These are phyloP conservation scores for Chaetomium olivaceum DNA, from an alignment of 2,329 filamentous ascomycete genomes.

Conservation along the genomic window DNA sequence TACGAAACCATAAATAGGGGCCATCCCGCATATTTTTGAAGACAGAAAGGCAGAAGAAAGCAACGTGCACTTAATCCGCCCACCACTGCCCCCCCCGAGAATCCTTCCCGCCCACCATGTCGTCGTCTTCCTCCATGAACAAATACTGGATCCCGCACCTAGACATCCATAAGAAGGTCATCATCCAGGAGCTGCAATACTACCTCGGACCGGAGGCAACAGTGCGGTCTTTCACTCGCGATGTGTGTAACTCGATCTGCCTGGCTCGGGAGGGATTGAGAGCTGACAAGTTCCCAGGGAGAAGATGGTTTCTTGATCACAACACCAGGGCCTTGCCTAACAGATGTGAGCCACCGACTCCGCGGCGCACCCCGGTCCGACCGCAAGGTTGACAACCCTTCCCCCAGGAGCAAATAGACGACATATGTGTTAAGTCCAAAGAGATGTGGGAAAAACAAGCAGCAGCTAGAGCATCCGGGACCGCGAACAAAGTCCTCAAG, in stretches of 20 bases:
- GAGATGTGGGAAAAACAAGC: conserved; percentile 60
- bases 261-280: conserved; percentile 27
- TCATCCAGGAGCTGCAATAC: conserved; percentile 59
- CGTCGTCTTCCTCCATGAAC: conserved; percentile 49
- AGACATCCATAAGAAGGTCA: conserved; percentile 62
- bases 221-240: conserved; percentile 57
- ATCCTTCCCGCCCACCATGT: conserved; percentile 35
- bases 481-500: conserved; percentile 53
- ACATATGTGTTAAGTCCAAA: conserved; percentile 61
- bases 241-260: conserved; percentile 46
- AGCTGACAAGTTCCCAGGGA: conserved; percentile 43
- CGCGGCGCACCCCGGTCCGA: conserved; percentile 6
- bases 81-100: background rate
- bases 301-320: conserved; percentile 63
- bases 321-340: conserved; percentile 58
- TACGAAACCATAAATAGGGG: conserved; percentile 26
- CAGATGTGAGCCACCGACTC: conserved; percentile 51
- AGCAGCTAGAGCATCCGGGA: conserved; percentile 49
- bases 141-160: conserved; percentile 62
- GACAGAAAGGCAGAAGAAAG: background rate
- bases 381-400: conserved; percentile 30
- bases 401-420: conserved; percentile 61
- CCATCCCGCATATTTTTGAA: conserved; percentile 1
- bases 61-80: conserved; percentile 11
- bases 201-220: conserved; percentile 60